Base-by-base conservation (phyloP, 129 eudicot genomes). In the Saposhnikovia divaricata region DNA sequence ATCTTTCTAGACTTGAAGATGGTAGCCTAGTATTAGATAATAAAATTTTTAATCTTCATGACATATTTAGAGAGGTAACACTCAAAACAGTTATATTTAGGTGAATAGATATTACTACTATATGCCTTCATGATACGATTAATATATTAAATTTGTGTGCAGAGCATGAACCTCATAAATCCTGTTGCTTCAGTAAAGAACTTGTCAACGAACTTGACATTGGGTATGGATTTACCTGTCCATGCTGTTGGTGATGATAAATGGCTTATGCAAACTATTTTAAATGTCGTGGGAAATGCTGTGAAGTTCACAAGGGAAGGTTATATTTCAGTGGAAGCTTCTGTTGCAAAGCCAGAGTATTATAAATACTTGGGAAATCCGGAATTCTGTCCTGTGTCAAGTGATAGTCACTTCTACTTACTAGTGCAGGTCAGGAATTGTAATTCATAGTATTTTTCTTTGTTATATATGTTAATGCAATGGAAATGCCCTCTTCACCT, bases 301-400 rank as follows among this genome's bases (percentile, higher is more conserved):
- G 90, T 90, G 31, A 90, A 88, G 86, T 90, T 88, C 74, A 90
- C 96, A 16, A 90, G 83, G 75, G 90, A 85, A 47, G 96, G 96
- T 69, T 81, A 83, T 72, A 79, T 90, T 48, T 86, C 96, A 40
- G 75, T 90, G 44, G 88, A 82, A 63, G 92, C 89, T 42, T 88
- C 96, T 3, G 47, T 88, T 75, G 86, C 89, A 71, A 88, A 55
- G 51, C 85, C 87, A 1, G 90, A 88, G 72, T 86, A 86, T 81
- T 65, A 86, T 39, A 89, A 87, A 73, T 84, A 86, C 75, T 85
- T 88, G 90, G 86, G 82, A 59, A 55, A 91, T 81, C 81, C 89
- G 21, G 91, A 90, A 16, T 85, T 86, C 74, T 81, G 70, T 75
- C 87, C 89, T 13, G 80, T 83, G 23, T 74, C 81, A 27, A 86